Evolutionary conservation across 164 flowering plant species (phyloP), one percentile per base, ranked within the genome.

Genomic region (Vitis amurensis): DNA sequence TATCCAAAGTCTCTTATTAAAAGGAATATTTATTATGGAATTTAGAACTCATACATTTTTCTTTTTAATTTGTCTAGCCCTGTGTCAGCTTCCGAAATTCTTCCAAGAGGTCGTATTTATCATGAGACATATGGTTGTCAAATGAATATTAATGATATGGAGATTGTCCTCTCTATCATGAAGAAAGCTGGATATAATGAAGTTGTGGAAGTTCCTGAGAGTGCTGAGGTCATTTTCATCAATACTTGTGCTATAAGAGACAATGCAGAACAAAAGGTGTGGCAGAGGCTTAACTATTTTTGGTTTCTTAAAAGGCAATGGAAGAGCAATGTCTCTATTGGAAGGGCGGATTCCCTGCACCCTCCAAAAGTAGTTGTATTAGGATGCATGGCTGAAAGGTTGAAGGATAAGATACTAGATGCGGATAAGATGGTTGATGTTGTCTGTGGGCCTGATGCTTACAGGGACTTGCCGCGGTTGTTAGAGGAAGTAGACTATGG

Each of bases 351-450:
- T 8, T 93, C 99, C 51, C n/a, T 68, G 75, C 87, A 67, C 55
- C 94, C 99, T 73, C 99, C 99, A 29, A 93, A 95, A 79, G 91
- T 95, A 37, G 98, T 93, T 23, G 98, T 95, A 1, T 74, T 95
- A 75, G 99, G 99, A 55, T 95, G 99, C 70, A 95, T 93, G 99
- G 99, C 99, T 49, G 99, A 95, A 80, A 89, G 99, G 82, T 80
- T 95, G 50, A 93, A 95, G 81, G 98, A 95, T 53, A 91, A 93
- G 84, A 93, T 95, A 74, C 82, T 95, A 23, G 98, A 95, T 87
- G 77, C 99, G 19, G 99, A 95, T 80, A 95, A 95, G 81, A 95
- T 95, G 99, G 99, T 95, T 61, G 99, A 95, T 85, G 98, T 95
- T 29, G 99, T 95, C 1, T 93, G 99, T 73, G 99, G 99, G 1